Evolutionary conservation across 139 green algal species (phyloP).

Genomic region (Spirogloea muscicola): DNA sequence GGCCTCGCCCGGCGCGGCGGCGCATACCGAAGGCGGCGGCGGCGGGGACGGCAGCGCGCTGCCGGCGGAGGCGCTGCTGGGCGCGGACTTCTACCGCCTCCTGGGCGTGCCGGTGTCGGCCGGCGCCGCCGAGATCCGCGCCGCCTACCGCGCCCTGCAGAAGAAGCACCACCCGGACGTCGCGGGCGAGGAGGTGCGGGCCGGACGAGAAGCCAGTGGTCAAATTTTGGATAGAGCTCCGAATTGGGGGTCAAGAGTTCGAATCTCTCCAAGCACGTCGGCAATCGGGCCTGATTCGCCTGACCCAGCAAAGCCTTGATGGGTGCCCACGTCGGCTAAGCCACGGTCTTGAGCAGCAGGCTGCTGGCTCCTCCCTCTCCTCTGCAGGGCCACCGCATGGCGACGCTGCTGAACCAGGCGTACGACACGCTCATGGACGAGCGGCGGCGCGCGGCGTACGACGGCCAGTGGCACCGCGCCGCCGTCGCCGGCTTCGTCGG

Average conservation of each 20-base stretch:
- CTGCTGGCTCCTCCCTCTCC: no score
- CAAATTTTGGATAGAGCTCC: no score
- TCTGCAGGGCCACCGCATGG: conserved; percentile 35
- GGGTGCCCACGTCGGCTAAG: neutral
- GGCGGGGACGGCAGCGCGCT: no score
- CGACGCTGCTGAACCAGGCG: conserved; percentile 49
- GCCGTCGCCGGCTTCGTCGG: conserved; percentile 5
- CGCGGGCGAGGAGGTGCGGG: conserved; percentile 31
- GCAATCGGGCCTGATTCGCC: neutral
- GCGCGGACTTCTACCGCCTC: conserved; percentile 7
- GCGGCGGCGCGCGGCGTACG: conserved; percentile 10
- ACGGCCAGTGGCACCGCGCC: conserved; percentile 4
- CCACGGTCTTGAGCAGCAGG: no score
- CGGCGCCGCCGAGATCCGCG: neutral
- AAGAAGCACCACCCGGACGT: conserved; percentile 52
- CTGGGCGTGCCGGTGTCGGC: conserved; percentile 4
- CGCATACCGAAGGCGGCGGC: no score
- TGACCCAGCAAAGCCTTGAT: neutral
- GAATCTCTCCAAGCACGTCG: neutral
- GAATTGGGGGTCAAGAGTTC: no score
- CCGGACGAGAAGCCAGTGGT: no score
- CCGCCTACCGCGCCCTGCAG: conserved; percentile 7
- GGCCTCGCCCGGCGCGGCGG: no score
- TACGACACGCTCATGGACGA: conserved; percentile 47
- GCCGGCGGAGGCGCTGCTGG: neutral